Evolutionary conservation across 768 basidiomycete species (phyloP).

Genomic region (Russula lepida): DNA sequence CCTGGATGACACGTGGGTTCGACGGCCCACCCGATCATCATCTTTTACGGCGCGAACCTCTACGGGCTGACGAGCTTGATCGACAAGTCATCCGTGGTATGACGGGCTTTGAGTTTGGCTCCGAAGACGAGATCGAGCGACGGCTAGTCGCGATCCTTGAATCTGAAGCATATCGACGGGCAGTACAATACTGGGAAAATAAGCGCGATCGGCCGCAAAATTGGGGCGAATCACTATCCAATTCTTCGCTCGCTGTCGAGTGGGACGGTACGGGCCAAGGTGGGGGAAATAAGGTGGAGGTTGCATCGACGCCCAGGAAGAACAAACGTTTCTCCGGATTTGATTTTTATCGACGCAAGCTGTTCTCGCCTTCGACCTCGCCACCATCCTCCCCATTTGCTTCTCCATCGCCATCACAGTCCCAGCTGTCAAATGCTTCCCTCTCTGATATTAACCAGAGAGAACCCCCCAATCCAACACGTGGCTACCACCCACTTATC

Average conservation of each 20-base stretch:
- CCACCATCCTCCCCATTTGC: constrained; percentile 46
- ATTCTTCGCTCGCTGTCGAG: constrained; percentile 62
- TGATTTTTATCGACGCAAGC: constrained; percentile 86
- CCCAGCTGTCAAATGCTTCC: constrained; percentile 41
- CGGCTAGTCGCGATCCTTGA: constrained; percentile 65
- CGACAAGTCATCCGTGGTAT: constrained; percentile 78
- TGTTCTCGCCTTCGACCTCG: constrained; percentile 54
- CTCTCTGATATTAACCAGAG: constrained; percentile 36
- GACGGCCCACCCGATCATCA: constrained; percentile 72
- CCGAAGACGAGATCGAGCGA: constrained; percentile 75
- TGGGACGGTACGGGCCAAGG: constrained; percentile 36
- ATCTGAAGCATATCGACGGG: constrained; percentile 66
- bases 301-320: constrained; percentile 40
- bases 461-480: constrained; percentile 69
- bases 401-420: constrained; percentile 54
- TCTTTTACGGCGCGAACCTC: constrained; percentile 81
- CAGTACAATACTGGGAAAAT: constrained; percentile 73
- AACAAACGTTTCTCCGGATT: constrained; percentile 89
- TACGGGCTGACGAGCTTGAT: constrained; percentile 84
- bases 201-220: constrained; percentile 37
- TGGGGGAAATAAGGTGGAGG: constrained; percentile 9
- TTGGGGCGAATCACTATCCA: constrained; percentile 54
- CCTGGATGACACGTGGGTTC: constrained; percentile 91
- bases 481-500: constrained; percentile 89
- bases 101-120: constrained; percentile 96